These are phyloP conservation scores for Ogataea pignaliae DNA, from an alignment of 805 yeast genomes.

Conservation along the genomic window DNA sequence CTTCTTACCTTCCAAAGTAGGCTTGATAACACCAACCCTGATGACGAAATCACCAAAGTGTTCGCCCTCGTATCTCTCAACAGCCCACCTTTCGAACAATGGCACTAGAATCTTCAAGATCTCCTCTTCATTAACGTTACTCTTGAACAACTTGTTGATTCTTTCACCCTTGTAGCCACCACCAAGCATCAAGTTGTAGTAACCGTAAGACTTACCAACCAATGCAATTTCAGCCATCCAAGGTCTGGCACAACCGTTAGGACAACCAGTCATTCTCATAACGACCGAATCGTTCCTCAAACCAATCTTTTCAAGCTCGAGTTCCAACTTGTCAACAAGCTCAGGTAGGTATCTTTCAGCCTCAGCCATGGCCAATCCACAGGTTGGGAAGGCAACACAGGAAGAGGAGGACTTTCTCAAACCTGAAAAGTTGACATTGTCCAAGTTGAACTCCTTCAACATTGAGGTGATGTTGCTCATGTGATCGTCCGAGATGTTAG, in stretches of 20 bases:
- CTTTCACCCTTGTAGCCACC: conserved; percentile 95
- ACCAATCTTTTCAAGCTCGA: conserved; percentile 85
- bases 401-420: conserved; percentile 89
- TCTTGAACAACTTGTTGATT: conserved; percentile 81
- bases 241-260: conserved; percentile 97
- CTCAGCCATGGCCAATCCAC: conserved; percentile 99
- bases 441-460: conserved; percentile 71
- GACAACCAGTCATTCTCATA: conserved; percentile 99
- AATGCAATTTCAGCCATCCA: conserved; percentile 96
- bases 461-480: conserved; percentile 57
- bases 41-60: conserved; percentile 93
- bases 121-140: conserved; percentile 88
- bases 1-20: conserved; percentile 84
- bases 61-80: conserved; percentile 86
- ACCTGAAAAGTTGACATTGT: conserved; percentile 77
- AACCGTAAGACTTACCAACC: conserved; percentile 92
- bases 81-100: conserved; percentile 88
- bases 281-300: conserved; percentile 91
- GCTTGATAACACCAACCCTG: conserved; percentile 82
- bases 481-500: conserved; percentile 67
- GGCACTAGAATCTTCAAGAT: conserved; percentile 74
- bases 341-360: conserved; percentile 89
- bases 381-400: conserved; percentile 97
- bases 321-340: conserved; percentile 75
- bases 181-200: conserved; percentile 90